These are phyloP conservation scores for Penicillium sp. DNA, from an alignment of 2,329 filamentous ascomycete species.

Conservation along the genomic window DNA sequence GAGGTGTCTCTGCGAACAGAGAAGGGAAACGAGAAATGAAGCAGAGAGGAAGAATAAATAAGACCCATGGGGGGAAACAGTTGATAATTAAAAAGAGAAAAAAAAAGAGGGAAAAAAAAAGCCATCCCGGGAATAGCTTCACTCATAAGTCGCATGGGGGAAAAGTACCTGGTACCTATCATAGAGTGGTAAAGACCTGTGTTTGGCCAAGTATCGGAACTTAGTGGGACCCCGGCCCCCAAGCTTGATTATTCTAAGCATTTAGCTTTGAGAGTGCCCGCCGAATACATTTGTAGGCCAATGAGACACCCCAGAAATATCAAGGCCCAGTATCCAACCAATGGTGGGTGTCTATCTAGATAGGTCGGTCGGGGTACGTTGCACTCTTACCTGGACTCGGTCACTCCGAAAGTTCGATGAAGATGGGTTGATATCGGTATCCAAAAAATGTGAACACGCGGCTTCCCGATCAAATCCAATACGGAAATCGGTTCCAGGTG, in stretches of 20 bases:
- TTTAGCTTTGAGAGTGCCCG: background rate
- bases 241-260: conserved; percentile 5
- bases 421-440: background rate
- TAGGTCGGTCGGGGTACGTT: background rate
- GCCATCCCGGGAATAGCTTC: background rate
- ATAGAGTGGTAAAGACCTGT: background rate
- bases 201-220: background rate
- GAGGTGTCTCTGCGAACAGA: background rate
- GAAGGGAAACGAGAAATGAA: background rate
- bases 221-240: background rate
- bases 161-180: background rate
- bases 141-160: background rate
- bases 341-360: background rate
- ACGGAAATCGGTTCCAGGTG: background rate
- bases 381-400: background rate
- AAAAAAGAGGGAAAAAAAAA: background rate
- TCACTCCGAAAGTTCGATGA: background rate
- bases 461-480: background rate
- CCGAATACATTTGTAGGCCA: background rate
- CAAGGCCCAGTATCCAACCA: background rate
- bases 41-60: background rate
- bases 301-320: background rate
- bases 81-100: background rate
- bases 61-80: background rate
- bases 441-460: background rate